These are phyloP conservation scores for Parasitella parasitica DNA, from an alignment of 371 early-diverging fungal species.

Conservation along the genomic window DNA sequence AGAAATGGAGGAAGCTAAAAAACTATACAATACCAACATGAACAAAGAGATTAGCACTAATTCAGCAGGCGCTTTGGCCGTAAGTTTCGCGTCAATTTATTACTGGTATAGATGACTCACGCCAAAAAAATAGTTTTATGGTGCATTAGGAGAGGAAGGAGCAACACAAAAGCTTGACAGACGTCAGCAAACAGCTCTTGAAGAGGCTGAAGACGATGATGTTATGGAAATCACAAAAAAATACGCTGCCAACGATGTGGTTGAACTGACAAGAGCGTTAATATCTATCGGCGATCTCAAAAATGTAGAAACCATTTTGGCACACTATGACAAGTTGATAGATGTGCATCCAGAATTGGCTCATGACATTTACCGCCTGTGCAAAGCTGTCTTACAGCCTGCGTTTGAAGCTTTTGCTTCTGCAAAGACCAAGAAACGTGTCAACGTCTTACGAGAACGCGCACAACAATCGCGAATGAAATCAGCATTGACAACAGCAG, in stretches of 20 bases:
- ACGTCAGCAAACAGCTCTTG: background rate
- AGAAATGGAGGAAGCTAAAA: conserved; percentile 50
- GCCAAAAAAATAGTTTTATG: conserved; percentile 25
- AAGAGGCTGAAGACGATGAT: conserved; percentile 9
- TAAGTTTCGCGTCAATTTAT: background rate
- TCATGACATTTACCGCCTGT: conserved; percentile 59
- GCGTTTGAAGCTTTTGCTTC: conserved; percentile 51
- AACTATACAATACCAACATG: conserved; percentile 52
- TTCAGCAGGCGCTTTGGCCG: conserved; percentile 38
- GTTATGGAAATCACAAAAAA: conserved; percentile 3
- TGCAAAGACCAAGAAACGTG: conserved; percentile 18
- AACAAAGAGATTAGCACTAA: conserved; percentile 45
- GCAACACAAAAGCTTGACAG: conserved; percentile 24
- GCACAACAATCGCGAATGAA: conserved; percentile 35
- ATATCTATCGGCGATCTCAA: conserved; percentile 66
- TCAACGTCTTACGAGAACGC: conserved; percentile 17
- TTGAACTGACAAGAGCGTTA: conserved; percentile 61
- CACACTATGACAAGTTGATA: conserved; percentile 56
- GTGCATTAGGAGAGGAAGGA: conserved; percentile 48
- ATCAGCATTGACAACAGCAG: conserved; percentile 10
- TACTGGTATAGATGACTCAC: background rate
- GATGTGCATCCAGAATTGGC: conserved; percentile 64
- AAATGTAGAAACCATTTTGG: conserved; percentile 54
- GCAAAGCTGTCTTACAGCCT: conserved; percentile 58
- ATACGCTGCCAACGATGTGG: conserved; percentile 57